Percentiles rank a stretch among this genome's conserved stretches.
Conservation (phyloP, 805 yeast genomes). For the Sugiyamaella boreocaroliniensis region DNA sequence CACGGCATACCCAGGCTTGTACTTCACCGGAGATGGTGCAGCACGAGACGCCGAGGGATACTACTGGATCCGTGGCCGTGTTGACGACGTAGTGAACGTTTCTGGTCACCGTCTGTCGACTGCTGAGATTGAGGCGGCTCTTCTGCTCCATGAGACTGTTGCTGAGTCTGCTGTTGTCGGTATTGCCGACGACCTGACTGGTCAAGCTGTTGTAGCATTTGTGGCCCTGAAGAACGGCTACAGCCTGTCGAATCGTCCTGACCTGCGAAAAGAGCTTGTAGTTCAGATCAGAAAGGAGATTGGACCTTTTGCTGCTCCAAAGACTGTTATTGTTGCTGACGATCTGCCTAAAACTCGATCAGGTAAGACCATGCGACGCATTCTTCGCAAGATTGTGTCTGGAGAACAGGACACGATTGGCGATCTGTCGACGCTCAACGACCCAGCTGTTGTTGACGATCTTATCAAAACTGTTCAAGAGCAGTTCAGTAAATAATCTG, state of each 20-base stretch:
- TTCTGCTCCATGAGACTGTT: conserved; percentile 70
- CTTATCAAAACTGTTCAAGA: conserved; percentile 56
- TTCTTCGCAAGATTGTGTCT: conserved; percentile 84
- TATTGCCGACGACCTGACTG: conserved; percentile 88
- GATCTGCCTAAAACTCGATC: conserved; percentile 98
- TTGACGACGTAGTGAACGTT: conserved; percentile 96
- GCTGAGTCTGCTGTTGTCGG: conserved; percentile 98
- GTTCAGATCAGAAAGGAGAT: conserved; percentile 86
- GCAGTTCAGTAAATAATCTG: conserved; percentile 2
- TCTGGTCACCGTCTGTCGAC: conserved; percentile 98
- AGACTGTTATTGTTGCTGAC: conserved; percentile 69
- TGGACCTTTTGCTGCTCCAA: conserved; percentile 94
- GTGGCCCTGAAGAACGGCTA: conserved; percentile 67
- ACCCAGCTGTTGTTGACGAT: conserved; percentile 75
- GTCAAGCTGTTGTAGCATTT: conserved; percentile 95
- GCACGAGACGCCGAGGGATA: conserved; percentile 95
- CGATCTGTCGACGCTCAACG: conserved; percentile 81
- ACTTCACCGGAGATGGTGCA: conserved; percentile 98
- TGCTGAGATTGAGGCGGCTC: conserved; percentile 93
- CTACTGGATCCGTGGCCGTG: conserved; percentile 97
- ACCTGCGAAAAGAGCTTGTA: conserved; percentile 62
- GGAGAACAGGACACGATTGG: conserved; percentile 93
- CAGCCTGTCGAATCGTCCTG: conserved; percentile 27
- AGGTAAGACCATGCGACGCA: conserved; percentile 98
- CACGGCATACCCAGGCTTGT: conserved; percentile 86